Evolutionary conservation across 495 filamentous ascomycete genomes (phyloP).

Genomic region (Penicillium maclennaniae): DNA sequence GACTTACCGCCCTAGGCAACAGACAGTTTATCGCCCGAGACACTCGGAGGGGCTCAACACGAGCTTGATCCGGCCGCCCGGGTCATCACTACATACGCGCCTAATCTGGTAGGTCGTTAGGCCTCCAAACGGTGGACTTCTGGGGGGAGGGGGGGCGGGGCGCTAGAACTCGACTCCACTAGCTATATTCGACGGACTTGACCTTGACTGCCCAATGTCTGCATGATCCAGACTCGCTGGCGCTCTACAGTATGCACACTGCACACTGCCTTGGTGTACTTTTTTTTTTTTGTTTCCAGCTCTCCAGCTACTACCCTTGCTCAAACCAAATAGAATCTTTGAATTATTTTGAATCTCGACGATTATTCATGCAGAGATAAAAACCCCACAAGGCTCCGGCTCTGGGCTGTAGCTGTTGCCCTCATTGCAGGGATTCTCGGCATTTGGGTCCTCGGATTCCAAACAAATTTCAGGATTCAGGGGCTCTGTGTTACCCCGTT

Average conservation of each 20-base stretch:
- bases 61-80: not conserved
- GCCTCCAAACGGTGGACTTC: not conserved
- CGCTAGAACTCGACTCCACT: not conserved
- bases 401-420: too few species aligned
- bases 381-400: too few species aligned
- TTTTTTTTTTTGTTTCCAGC: too few species aligned
- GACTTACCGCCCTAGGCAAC: not conserved
- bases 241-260: too few species aligned
- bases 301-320: too few species aligned
- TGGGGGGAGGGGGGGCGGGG: too few species aligned
- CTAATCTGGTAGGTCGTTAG: not conserved
- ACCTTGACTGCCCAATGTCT: not conserved
- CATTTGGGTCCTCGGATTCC: too few species aligned
- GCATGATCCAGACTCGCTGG: not conserved
- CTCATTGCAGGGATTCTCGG: not conserved
- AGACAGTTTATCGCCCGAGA: not conserved
- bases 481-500: not conserved
- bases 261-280: too few species aligned
- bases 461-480: not conserved
- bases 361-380: too few species aligned
- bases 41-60: not conserved
- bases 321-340: too few species aligned
- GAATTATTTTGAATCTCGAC: too few species aligned
- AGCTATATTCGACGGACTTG: not conserved
- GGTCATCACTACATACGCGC: not conserved